Percentiles rank a stretch among this genome's conserved stretches.
Conservation (phyloP, 805 yeast genomes). For the Monosporozyma unispora region DNA sequence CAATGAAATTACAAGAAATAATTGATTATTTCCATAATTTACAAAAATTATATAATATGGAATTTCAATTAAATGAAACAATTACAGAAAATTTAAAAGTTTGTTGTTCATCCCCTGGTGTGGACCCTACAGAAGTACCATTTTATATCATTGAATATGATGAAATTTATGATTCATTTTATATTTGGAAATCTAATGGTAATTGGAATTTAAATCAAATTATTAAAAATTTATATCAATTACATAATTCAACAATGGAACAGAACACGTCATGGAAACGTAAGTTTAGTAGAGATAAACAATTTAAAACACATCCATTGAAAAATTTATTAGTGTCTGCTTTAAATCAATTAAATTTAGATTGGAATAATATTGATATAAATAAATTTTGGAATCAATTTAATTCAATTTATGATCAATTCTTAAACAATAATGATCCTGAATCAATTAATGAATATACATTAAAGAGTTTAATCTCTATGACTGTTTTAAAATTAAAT, state of each 20-base stretch:
- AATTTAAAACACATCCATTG: conserved; percentile 8
- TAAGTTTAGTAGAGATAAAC: conserved; percentile 5
- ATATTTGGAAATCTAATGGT: conserved; percentile 24
- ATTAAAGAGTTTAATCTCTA: conserved; percentile 18
- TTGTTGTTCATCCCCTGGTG: conserved; percentile 12
- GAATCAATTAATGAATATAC: conserved; percentile 7
- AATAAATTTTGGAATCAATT: conserved; percentile 16
- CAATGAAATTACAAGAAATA: conserved; percentile 8
- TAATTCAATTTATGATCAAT: conserved; percentile 2
- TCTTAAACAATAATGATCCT: not conserved
- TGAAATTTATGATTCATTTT: conserved; percentile 12
- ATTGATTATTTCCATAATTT: conserved; percentile 14
- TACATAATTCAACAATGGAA: too few species aligned
- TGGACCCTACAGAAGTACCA: conserved; percentile 11
- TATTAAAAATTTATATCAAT: conserved; percentile 12
- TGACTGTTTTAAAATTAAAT: conserved; percentile 18
- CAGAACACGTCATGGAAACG: conserved; percentile 7
- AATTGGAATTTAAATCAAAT: conserved; percentile 20
- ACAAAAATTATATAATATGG: conserved; percentile 22
- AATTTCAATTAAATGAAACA: conserved; percentile 19
- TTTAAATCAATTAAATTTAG: conserved; percentile 13
- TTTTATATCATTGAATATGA: conserved; percentile 24
- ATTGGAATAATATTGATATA: conserved; percentile 16
- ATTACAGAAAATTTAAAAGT: conserved; percentile 26
- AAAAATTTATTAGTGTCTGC: conserved; percentile 7